Evolutionary conservation across 2,329 filamentous ascomycete species (phyloP).

Genomic region (Sporothrix phasma): DNA sequence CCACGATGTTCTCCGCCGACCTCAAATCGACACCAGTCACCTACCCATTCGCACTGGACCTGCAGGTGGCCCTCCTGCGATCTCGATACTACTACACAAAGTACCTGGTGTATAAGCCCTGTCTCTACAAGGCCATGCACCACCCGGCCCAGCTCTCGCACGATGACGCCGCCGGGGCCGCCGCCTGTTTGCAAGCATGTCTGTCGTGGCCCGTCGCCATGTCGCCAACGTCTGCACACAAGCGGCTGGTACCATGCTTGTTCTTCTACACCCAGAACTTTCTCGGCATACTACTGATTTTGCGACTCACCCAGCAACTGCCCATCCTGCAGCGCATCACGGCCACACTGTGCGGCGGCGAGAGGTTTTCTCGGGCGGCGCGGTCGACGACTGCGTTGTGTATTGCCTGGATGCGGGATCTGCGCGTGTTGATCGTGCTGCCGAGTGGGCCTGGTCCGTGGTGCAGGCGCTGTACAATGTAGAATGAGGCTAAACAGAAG

Average conservation of each 20-base stretch:
- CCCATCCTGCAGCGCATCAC: conserved; percentile 41
- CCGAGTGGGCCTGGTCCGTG: conserved; percentile 46
- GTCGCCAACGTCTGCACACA: conserved; percentile 46
- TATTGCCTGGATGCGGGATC: conserved; percentile 50
- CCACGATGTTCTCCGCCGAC: conserved; percentile 37
- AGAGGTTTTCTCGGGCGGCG: conserved; percentile 41
- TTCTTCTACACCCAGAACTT: conserved; percentile 56
- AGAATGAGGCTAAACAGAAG: conserved; percentile 20
- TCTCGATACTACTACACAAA: conserved; percentile 51
- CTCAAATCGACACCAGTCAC: conserved; percentile 33
- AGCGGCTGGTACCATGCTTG: conserved; percentile 47
- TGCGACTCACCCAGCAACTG: conserved; percentile 44
- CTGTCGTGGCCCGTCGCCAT: conserved; percentile 51
- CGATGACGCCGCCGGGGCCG: conserved; percentile 46
- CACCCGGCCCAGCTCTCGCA: conserved; percentile 42
- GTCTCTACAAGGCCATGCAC: conserved; percentile 50
- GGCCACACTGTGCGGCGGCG: conserved; percentile 23
- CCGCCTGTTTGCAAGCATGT: conserved; percentile 46
- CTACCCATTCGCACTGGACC: conserved; percentile 44
- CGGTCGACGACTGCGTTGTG: conserved; percentile 41
- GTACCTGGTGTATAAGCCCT: conserved; percentile 48
- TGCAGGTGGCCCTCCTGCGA: conserved; percentile 47
- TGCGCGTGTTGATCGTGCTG: conserved; percentile 44
- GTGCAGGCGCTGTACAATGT: conserved; percentile 37
- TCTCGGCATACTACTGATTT: conserved; percentile 45